These are phyloP conservation scores for Colletotrichum sp. DNA, from an alignment of 2,329 filamentous ascomycete genomes.

Conservation along the genomic window DNA sequence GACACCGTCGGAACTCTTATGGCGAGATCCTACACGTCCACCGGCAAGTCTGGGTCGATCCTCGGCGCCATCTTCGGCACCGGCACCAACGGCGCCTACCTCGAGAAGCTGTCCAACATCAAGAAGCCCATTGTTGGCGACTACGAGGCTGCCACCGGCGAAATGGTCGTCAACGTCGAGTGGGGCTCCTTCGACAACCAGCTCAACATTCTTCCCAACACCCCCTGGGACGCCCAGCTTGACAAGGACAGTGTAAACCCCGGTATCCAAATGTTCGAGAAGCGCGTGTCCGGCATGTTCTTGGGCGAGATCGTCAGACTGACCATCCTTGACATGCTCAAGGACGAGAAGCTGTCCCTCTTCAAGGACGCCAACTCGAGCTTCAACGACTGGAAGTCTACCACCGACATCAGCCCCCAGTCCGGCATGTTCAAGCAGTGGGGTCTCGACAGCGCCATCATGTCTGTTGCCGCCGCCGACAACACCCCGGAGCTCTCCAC, in stretches of 20 bases:
- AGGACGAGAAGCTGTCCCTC: constrained; percentile 69
- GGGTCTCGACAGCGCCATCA: constrained; percentile 89
- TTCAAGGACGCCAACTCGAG: constrained; percentile 80
- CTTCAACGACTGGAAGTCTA: constrained; percentile 71
- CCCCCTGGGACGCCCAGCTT: constrained; percentile 79
- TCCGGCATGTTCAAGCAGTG: constrained; percentile 79
- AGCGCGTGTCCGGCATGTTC: constrained; percentile 98
- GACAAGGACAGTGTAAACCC: constrained; percentile 87
- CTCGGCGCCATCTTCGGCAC: constrained; percentile 98
- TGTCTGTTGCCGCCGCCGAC: constrained; percentile 87
- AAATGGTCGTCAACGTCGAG: constrained; percentile 98
- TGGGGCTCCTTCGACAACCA: constrained; percentile 99
- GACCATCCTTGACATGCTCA: constrained; percentile 74
- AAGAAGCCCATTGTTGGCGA: constrained; percentile 75
- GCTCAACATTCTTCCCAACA: constrained; percentile 85
- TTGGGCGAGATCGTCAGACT: constrained; percentile 90
- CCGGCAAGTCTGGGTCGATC: constrained; percentile 83
- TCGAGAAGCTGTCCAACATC: constrained; percentile 87
- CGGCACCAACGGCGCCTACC: constrained; percentile 95
- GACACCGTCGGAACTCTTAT: constrained; percentile 98
- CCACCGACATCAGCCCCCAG: constrained; percentile 69
- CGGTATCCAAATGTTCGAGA: constrained; percentile 98
- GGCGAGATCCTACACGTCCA: constrained; percentile 94
- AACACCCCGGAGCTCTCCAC: constrained; percentile 72
- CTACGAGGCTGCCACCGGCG: constrained; percentile 80